Percentiles rank a stretch among this genome's conserved stretches.
phyloP scores from a whole-genome alignment of 495 filamentous ascomycete genomes.

The Ramalina intermedia region DNA sequence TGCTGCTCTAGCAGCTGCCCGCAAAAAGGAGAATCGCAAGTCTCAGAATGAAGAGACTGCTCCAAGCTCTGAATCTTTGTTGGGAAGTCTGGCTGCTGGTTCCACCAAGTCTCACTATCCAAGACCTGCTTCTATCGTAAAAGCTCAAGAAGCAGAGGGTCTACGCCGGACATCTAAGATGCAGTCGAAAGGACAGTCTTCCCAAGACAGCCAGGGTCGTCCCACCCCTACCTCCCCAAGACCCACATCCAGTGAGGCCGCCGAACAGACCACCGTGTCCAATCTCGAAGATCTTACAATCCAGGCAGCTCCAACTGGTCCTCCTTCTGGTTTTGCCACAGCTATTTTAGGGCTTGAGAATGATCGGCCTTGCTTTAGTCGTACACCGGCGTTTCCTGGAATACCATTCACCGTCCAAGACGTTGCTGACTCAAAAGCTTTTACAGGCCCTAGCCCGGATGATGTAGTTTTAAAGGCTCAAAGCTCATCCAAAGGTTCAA shows the following conservation, averaged over 20 bases:
- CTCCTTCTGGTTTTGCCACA: constrained; percentile 55
- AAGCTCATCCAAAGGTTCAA: constrained; percentile 66
- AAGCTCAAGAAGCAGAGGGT: too few species aligned
- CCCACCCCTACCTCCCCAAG: too few species aligned
- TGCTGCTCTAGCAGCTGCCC: constrained; percentile 72
- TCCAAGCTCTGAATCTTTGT: constrained; percentile 9
- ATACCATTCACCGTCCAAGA: constrained; percentile 7
- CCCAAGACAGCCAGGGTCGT: too few species aligned
- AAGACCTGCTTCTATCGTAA: too few species aligned
- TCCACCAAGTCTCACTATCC: too few species aligned
- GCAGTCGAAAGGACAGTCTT: too few species aligned
- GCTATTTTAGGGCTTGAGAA: constrained; percentile 40
- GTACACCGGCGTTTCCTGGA: constrained; percentile 32
- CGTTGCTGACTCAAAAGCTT: constrained; percentile 44
- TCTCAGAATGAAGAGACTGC: constrained; percentile 12
- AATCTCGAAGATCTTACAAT: too few species aligned
- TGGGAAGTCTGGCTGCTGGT: constrained; percentile 7
- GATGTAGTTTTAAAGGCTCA: constrained; percentile 81
- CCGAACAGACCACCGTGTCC: too few species aligned
- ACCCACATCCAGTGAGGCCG: too few species aligned
- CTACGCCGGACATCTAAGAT: too few species aligned
- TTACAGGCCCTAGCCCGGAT: constrained; percentile 86
- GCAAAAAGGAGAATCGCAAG: constrained; percentile 60
- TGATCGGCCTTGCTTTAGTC: constrained; percentile 21
- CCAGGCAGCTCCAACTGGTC: too few species aligned